Evolutionary conservation across 164 flowering plant species (phyloP), one percentile per base, ranked within the genome.

Genomic region (Piper longum): DNA sequence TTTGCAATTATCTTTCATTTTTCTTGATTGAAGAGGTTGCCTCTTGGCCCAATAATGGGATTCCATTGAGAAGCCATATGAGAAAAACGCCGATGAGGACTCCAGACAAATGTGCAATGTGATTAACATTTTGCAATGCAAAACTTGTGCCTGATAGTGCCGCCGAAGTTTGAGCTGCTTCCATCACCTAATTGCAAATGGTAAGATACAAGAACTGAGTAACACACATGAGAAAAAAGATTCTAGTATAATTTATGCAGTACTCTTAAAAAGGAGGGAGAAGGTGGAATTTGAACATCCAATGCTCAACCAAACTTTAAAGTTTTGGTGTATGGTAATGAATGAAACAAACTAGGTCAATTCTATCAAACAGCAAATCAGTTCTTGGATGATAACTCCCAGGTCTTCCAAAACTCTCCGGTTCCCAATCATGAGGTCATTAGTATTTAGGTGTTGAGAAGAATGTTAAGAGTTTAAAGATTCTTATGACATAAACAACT

Each of bases 41-140:
- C 4, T 60, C 45, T 43, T 41, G 62, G 43, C 41, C 62, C 16
- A 48, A 16, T 14, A 48, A 60, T 11, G 62, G 62, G 48, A 60
- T 41, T 26, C 62, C 78, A 72, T 88, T 86, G 54, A 93, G 70
- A 60, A 89, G 83, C 96, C 95, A 89, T 63, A 93, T 86, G 17
- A 93, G 73, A 66, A 76, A 68, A 2, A 79, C 97, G 44, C 98
- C 97, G 64, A 89, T 66, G 58, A 89, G 79, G 69, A 97, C 98
- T 48, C 98, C 97, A n/a, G 98, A 89, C 40, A 93, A 84, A 78
- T 89, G 96, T 40, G 98, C 96, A 69, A 93, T 83, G 76, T 93
- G 98, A 74, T 89, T 93, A 60, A 93, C 78, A 71, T 72, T 81
- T 71, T 82, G 87, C 73, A 89, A 18, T 8, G 79, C 61, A 52